Evolutionary conservation across 2,329 filamentous ascomycete genomes (phyloP), one percentile per base, ranked within the genome.

Genomic region (Scedosporium dehoogii): DNA sequence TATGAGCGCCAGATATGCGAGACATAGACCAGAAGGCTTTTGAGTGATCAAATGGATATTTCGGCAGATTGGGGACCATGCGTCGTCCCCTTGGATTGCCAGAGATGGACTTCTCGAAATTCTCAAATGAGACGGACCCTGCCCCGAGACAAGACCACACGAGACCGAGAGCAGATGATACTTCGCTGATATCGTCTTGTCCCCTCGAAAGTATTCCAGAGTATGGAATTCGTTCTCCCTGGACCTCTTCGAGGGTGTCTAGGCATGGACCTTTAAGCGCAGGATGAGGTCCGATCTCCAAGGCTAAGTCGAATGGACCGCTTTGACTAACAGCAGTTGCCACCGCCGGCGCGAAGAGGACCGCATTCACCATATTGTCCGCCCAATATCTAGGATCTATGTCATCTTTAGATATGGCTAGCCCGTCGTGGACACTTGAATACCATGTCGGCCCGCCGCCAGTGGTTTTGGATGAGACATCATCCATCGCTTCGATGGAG

Each of bases 201-300:
- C 75, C 75, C n/a, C 62, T 65, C n/a, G n/a, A 21, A 6, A 53
- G 21, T 12, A 21, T 53, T 7, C 48, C 48, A 12, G 23, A n/a
- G 21, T 53, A 53, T 12, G 48, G 48, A 25, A 53, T 21, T 23
- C 23, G n/a, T 12, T 21, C 48, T 3, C 73, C 72, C 46, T 76
- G 75, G 6, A 78, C 73, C 1, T 69, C 69, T 65, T 80, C 79
- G 33, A 81, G 68, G 16, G 80, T 80, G 68, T 81, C 77, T 68
- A 80, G 78, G 63, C 81, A 73, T 0, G 79, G 79, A 0, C 80
- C 79, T 58, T 78, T 74, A 1, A 82, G 71, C 2, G 78, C 79
- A 5, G 78, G 73, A 66, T 81, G 79, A 0, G 80, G 79, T 0
- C 80, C 80, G 10, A 82, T 67, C 67, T 82, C 80, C 6, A 46